Conservation (phyloP, 805 yeast genomes). For the Saturnispora dispora region DNA sequence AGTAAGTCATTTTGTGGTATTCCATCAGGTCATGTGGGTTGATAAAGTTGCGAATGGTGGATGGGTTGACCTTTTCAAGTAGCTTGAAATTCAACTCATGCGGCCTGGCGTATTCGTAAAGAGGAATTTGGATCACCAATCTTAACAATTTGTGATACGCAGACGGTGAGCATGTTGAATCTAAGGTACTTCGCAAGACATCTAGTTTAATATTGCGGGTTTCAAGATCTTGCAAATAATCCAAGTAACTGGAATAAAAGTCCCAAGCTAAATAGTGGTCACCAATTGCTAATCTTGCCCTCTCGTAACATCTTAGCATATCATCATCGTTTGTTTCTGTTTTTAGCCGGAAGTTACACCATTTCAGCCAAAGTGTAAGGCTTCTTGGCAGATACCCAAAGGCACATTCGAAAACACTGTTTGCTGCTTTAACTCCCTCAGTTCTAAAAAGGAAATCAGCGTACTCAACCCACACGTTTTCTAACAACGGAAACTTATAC, state of each 20-base stretch:
- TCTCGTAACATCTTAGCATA: conserved; percentile 33
- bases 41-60: conserved; percentile 18
- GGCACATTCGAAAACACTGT: conserved; percentile 31
- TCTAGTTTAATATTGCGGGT: not conserved
- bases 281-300: conserved; percentile 42
- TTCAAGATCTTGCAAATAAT: conserved; percentile 29
- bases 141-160: conserved; percentile 38
- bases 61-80: conserved; percentile 27
- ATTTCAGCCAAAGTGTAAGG: conserved; percentile 42
- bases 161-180: conserved; percentile 8
- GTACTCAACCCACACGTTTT: conserved; percentile 50
- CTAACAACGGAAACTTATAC: conserved; percentile 38
- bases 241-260: conserved; percentile 43
- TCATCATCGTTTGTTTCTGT: conserved; percentile 26
- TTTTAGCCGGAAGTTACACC: conserved; percentile 31
- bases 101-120: conserved; percentile 43
- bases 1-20: conserved; percentile 15
- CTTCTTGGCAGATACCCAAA: conserved; percentile 35
- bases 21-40: conserved; percentile 15
- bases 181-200: not conserved
- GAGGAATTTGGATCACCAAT: conserved; percentile 44
- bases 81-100: conserved; percentile 31
- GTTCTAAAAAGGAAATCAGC: conserved; percentile 39
- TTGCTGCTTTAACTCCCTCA: conserved; percentile 33
- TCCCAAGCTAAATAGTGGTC: conserved; percentile 41